Evolutionary conservation across 2,329 filamentous ascomycete genomes (phyloP).

Genomic region (Alternaria alternata): DNA sequence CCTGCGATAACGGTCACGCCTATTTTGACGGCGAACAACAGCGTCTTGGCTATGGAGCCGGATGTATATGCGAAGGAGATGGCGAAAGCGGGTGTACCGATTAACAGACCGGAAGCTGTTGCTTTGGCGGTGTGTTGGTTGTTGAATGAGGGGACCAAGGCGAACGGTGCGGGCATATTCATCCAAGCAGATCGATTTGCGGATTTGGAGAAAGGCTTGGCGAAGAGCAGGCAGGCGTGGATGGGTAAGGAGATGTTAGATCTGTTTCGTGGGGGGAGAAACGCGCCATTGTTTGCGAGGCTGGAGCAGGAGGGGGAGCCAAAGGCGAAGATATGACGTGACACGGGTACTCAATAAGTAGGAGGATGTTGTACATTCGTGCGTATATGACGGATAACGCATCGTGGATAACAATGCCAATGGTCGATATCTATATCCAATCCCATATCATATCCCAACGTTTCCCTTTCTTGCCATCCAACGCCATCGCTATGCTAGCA

Average conservation of each 20-base stretch:
- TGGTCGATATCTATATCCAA: background rate
- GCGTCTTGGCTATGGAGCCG: constrained; percentile 37
- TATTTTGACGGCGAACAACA: constrained; percentile 49
- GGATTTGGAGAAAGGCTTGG: constrained; percentile 58
- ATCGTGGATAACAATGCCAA: background rate
- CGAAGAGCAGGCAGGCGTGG: constrained; percentile 56
- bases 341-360: background rate
- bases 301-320: constrained; percentile 25
- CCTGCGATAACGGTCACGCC: constrained; percentile 60
- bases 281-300: constrained; percentile 42
- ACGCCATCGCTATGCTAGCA: constrained; percentile 31
- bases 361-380: constrained; percentile 4
- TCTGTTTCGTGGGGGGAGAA: constrained; percentile 57
- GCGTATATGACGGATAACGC: background rate
- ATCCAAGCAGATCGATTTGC: constrained; percentile 55
- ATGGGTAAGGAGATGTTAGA: constrained; percentile 62
- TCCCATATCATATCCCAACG: background rate
- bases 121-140: constrained; percentile 57
- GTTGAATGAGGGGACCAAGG: constrained; percentile 53
- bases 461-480: background rate
- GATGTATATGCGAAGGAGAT: constrained; percentile 55
- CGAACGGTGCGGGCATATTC: constrained; percentile 57
- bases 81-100: constrained; percentile 55
- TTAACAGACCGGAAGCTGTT: constrained; percentile 57
- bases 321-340: constrained; percentile 32